These are phyloP conservation scores for Globisporangium megalacanthum DNA, from an alignment of 352 stramenopile species.

Conservation along the genomic window DNA sequence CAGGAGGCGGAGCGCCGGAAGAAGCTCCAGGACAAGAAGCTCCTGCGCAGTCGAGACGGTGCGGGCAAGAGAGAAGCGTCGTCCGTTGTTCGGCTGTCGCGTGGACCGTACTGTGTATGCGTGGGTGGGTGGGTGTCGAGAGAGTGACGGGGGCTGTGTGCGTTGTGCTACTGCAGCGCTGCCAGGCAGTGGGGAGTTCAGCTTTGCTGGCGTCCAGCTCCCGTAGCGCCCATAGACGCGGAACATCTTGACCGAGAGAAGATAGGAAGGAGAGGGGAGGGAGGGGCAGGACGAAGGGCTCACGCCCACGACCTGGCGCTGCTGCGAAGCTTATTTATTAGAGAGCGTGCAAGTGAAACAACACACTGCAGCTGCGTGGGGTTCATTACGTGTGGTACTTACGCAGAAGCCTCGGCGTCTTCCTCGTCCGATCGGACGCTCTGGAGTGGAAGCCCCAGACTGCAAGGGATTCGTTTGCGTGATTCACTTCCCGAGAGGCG, in stretches of 20 bases:
- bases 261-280: too few relatives aligned
- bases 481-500: constrained; percentile 53
- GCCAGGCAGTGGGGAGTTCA: not conserved
- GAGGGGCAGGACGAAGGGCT: too few relatives aligned
- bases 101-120: not conserved
- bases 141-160: not conserved
- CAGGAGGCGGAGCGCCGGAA: constrained; percentile 68
- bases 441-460: not conserved
- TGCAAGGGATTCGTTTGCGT: not conserved
- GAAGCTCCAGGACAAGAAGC: constrained; percentile 71
- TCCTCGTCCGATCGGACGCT: too few relatives aligned
- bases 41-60: constrained; percentile 52
- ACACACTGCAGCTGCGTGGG: too few relatives aligned
- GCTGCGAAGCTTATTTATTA: too few relatives aligned
- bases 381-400: too few relatives aligned
- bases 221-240: not conserved
- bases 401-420: too few relatives aligned
- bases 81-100: not conserved
- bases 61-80: not conserved
- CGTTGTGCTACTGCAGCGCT: not conserved
- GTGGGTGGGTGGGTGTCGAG: not conserved
- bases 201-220: constrained; percentile 1
- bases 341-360: too few relatives aligned
- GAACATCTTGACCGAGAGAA: too few relatives aligned
- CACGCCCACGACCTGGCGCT: too few relatives aligned